These are phyloP conservation scores for Stephanodiscus triporus DNA, from an alignment of 108 stramenopile species.

Conservation along the genomic window DNA sequence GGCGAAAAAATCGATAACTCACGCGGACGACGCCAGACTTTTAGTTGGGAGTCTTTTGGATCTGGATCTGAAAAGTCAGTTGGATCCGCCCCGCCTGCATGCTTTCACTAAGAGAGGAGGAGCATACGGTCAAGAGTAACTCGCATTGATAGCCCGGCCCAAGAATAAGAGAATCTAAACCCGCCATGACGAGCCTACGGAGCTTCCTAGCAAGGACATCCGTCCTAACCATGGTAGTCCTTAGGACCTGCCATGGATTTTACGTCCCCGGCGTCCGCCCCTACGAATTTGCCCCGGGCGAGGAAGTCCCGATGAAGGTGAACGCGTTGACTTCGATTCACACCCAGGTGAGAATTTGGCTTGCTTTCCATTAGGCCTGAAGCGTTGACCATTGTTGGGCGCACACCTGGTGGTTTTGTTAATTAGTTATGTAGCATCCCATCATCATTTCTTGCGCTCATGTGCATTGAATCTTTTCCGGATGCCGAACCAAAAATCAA, in stretches of 20 bases:
- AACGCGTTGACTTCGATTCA: constrained; percentile 89
- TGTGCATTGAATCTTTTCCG: neutral
- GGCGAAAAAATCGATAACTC: no score
- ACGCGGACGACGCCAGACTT: no score
- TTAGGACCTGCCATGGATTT: constrained; percentile 53
- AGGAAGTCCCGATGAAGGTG: constrained; percentile 84
- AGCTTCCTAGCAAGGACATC: constrained; percentile 29
- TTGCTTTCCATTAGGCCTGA: neutral
- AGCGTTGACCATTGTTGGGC: neutral
- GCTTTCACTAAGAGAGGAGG: no score
- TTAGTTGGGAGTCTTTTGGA: no score
- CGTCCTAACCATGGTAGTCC: constrained; percentile 21
- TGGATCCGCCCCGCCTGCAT: no score
- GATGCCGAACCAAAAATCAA: neutral
- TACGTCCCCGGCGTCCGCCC: constrained; percentile 92
- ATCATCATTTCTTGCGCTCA: neutral
- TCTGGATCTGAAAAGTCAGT: no score
- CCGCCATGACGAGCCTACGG: constrained; percentile 30
- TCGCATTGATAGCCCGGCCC: no score
- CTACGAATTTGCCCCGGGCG: constrained; percentile 65
- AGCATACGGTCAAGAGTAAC: no score
- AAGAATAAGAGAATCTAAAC: no score
- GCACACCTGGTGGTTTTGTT: neutral
- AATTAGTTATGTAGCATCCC: neutral
- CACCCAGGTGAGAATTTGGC: constrained; percentile 64